These are phyloP conservation scores for Liriodendron chinense DNA, from an alignment of 164 flowering plant species.

Conservation along the genomic window DNA sequence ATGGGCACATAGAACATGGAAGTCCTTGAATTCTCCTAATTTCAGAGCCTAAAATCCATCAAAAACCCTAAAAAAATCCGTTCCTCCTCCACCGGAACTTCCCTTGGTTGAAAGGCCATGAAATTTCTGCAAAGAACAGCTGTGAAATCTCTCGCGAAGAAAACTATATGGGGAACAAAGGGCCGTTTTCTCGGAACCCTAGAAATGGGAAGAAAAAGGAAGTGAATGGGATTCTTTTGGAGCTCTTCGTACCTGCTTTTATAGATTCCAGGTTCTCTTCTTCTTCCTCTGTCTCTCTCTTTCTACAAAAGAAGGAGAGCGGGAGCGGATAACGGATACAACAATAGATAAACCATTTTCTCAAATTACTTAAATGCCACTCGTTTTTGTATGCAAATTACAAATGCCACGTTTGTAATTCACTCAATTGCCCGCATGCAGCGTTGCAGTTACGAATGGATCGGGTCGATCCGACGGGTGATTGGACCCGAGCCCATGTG, in stretches of 20 bases:
- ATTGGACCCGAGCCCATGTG: no score
- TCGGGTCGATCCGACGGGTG: no score
- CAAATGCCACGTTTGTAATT: no score
- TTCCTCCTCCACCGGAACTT: background rate
- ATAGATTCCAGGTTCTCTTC: no score
- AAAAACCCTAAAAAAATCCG: background rate
- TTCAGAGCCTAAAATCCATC: background rate
- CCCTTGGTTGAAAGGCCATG: background rate
- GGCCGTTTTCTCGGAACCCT: background rate
- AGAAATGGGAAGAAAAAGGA: background rate
- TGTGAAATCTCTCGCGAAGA: no score
- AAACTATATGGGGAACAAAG: background rate
- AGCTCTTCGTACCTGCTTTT: background rate
- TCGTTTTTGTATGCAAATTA: no score
- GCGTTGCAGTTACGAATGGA: no score
- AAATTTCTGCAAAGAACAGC: background rate
- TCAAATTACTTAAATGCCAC: no score
- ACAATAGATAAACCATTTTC: background rate
- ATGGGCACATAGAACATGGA: no score
- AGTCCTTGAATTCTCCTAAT: no score
- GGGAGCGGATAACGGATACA: background rate
- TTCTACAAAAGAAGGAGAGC: background rate
- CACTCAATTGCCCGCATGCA: no score
- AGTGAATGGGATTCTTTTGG: no score
- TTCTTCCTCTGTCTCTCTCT: background rate